Conservation (phyloP, 352 stramenopile species). For the Globisporangium parvum region DNA sequence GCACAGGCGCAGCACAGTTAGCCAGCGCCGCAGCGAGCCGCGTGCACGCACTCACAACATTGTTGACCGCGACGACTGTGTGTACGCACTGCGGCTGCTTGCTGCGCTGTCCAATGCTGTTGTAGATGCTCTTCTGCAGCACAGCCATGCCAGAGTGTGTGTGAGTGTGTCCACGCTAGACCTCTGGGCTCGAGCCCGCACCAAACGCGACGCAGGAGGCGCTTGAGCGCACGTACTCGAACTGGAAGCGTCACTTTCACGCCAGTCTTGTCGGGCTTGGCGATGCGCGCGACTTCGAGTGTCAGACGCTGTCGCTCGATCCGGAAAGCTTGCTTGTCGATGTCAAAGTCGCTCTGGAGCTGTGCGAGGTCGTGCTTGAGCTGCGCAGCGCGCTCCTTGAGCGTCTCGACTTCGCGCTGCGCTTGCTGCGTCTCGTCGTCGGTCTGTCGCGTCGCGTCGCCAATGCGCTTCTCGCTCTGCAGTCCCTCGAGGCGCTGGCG, state of each 20-base stretch:
- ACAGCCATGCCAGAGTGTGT: neutral
- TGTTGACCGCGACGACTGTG: too few relatives aligned
- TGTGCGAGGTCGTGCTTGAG: conserved; percentile 36
- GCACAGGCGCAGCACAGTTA: neutral
- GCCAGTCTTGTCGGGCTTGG: conserved; percentile 29
- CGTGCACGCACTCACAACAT: neutral
- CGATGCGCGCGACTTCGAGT: conserved; percentile 41
- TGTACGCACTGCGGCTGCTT: conserved; percentile 26
- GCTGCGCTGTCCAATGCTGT: conserved; percentile 31
- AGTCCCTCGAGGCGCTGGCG: conserved; percentile 35
- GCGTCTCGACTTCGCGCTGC: conserved; percentile 29
- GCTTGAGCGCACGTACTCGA: conserved; percentile 12
- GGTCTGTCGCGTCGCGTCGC: conserved; percentile 25
- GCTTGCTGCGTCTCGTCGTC: conserved; percentile 33
- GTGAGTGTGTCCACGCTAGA: neutral
- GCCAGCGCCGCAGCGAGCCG: neutral
- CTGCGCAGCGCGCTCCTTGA: conserved; percentile 30
- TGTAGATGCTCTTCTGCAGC: conserved; percentile 26
- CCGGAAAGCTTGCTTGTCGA: conserved; percentile 37
- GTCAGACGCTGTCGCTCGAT: conserved; percentile 41
- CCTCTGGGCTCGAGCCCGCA: neutral
- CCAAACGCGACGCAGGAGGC: neutral
- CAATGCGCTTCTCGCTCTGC: conserved; percentile 31
- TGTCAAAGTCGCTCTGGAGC: conserved; percentile 37
- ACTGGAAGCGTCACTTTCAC: conserved; percentile 23